Conservation (phyloP, 768 basidiomycete genomes). For the Inosperma sp. region DNA sequence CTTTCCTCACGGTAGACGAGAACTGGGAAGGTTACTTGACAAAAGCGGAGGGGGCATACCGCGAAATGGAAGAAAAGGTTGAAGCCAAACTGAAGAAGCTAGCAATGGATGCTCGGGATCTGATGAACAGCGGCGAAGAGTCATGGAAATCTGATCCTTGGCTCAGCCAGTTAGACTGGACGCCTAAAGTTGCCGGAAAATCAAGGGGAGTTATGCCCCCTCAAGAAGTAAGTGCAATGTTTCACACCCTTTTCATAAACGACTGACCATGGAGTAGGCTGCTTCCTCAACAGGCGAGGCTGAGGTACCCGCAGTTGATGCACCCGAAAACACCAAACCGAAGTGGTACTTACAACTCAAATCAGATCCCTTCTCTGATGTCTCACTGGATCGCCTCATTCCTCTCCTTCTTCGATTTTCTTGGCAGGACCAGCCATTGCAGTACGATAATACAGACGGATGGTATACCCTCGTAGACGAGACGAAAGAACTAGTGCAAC, state of each 20-base stretch:
- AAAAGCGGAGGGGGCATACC: slow-evolving; percentile 72
- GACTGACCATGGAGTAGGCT: no score
- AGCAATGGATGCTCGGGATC: slow-evolving; percentile 60
- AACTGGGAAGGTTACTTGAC: slow-evolving; percentile 82
- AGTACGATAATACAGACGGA: slow-evolving; percentile 46
- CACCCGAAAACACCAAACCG: slow-evolving; percentile 31
- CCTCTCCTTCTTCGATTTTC: slow-evolving; percentile 65
- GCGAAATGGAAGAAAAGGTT: slow-evolving; percentile 65
- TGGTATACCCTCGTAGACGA: slow-evolving; percentile 58
- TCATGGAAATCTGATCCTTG: slow-evolving; percentile 73
- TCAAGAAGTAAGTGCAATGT: slow-evolving; percentile 17
- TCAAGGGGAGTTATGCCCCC: slow-evolving; percentile 52
- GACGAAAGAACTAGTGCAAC: slow-evolving; percentile 39
- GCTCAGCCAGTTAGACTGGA: slow-evolving; percentile 93
- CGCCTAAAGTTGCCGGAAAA: slow-evolving; percentile 72
- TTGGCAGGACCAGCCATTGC: slow-evolving; percentile 58
- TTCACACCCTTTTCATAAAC: no score
- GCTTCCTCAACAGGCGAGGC: background rate
- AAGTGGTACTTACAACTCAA: slow-evolving; percentile 55
- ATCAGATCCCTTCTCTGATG: slow-evolving; percentile 37
- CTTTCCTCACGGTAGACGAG: slow-evolving; percentile 86
- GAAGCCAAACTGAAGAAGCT: slow-evolving; percentile 70
- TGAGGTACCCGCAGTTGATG: background rate
- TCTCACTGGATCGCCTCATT: slow-evolving; percentile 47
- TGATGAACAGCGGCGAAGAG: slow-evolving; percentile 42